phyloP scores from a whole-genome alignment of 179 eudicot genomes.

The Silene noctiflora region DNA sequence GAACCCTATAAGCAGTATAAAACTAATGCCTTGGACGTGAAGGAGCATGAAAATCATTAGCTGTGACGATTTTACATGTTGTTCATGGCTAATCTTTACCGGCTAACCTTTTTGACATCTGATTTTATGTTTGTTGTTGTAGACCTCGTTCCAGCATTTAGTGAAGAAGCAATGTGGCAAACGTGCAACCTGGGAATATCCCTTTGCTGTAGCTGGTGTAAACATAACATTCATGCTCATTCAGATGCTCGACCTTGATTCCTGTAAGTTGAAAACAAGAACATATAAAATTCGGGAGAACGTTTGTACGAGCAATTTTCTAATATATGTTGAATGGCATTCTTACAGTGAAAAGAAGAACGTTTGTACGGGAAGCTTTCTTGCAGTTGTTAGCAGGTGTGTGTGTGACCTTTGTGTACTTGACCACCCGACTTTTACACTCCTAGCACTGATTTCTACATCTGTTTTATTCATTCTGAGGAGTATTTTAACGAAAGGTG shows the following conservation, averaged over 20 bases:
- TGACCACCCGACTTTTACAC: too few species aligned
- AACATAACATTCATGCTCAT: conserved; percentile 87
- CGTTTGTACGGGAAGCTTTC: conserved; percentile 62
- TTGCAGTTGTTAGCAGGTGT: conserved; percentile 74
- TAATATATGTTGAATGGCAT: conserved; percentile 5
- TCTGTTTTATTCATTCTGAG: too few species aligned
- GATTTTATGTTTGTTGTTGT: conserved; percentile 23
- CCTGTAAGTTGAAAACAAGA: conserved; percentile 26
- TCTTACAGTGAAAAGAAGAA: conserved; percentile 62
- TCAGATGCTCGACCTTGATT: conserved; percentile 79
- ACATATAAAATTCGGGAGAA: background rate
- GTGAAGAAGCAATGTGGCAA: conserved; percentile 63
- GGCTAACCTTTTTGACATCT: background rate
- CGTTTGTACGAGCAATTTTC: background rate
- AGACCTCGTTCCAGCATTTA: conserved; percentile 69
- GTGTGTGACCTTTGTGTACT: background rate
- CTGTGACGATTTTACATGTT: too few species aligned
- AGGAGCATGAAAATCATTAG: too few species aligned
- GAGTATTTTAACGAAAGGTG: too few species aligned
- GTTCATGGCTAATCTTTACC: too few species aligned
- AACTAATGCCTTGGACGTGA: too few species aligned
- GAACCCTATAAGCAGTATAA: too few species aligned
- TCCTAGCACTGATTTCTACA: too few species aligned
- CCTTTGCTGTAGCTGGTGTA: conserved; percentile 91
- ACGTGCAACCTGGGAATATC: conserved; percentile 80